These are phyloP conservation scores for Coemansia sp. DNA, from an alignment of 192 early-diverging fungal genomes.

Conservation along the genomic window DNA sequence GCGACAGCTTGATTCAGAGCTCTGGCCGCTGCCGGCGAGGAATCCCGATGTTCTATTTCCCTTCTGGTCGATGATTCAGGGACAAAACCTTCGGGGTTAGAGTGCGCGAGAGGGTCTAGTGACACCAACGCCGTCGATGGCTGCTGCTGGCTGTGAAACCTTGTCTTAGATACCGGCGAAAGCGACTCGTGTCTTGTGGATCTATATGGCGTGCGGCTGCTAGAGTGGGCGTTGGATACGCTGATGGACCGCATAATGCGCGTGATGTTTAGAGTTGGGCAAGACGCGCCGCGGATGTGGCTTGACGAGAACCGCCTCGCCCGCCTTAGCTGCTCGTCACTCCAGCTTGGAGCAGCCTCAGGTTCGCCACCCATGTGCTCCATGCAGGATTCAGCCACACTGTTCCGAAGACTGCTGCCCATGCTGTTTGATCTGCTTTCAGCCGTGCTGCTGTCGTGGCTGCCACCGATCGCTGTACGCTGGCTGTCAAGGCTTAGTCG, in stretches of 20 bases:
- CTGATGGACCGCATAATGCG: conserved; percentile 54
- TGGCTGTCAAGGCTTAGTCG: conserved; percentile 49
- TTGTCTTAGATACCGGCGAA: neutral
- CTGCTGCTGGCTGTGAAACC: conserved; percentile 4
- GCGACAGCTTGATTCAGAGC: neutral
- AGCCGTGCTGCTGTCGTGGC: conserved; percentile 8
- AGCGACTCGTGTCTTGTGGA: neutral
- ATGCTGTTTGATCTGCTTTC: conserved; percentile 5
- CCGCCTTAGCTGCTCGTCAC: conserved; percentile 30
- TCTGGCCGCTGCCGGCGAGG: neutral
- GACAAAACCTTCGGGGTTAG: neutral
- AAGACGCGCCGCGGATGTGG: conserved; percentile 43
- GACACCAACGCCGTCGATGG: neutral
- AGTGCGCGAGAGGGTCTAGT: conserved; percentile 1
- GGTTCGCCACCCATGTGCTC: conserved; percentile 3
- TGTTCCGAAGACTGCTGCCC: conserved; percentile 8
- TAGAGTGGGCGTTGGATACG: conserved; percentile 26
- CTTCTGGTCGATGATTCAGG: neutral
- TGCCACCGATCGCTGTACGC: conserved; percentile 22
- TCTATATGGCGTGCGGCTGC: neutral
- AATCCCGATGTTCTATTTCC: neutral
- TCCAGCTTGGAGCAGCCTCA: conserved; percentile 20
- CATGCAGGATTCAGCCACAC: conserved; percentile 9
- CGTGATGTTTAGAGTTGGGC: conserved; percentile 46
- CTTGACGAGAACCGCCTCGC: conserved; percentile 31